Evolutionary conservation across 257 asterid species (phyloP).

Genomic region (Anisodus tanguticus): DNA sequence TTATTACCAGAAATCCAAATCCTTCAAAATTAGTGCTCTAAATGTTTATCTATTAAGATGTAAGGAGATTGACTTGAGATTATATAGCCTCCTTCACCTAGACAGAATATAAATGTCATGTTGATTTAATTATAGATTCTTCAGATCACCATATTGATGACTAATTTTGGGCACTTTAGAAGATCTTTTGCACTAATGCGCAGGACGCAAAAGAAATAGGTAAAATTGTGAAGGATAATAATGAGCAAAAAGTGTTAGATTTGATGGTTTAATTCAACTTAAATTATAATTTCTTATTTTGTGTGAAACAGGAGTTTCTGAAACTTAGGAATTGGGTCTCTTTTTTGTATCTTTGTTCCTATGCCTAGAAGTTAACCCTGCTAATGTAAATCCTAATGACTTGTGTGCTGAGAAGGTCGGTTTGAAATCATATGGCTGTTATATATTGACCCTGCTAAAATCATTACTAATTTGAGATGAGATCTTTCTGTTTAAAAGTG

Average conservation of each 20-base stretch:
- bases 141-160: background rate
- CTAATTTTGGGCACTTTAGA: background rate
- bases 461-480: too few species aligned
- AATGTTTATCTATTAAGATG: background rate
- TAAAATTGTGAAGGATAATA: background rate
- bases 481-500: too few species aligned
- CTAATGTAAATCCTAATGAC: too few species aligned
- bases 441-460: too few species aligned
- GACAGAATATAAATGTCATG: background rate
- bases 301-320: background rate
- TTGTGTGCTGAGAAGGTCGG: too few species aligned
- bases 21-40: background rate
- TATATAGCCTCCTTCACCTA: background rate
- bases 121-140: background rate
- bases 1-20: background rate
- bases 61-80: background rate
- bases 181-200: background rate
- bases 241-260: background rate
- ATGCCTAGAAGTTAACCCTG: too few species aligned
- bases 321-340: background rate
- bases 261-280: background rate
- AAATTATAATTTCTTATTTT: background rate
- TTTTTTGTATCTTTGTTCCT: too few species aligned
- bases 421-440: too few species aligned
- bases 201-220: background rate